Conservation (phyloP, 2,329 filamentous ascomycete species). For the Xylariaceae sp. region DNA sequence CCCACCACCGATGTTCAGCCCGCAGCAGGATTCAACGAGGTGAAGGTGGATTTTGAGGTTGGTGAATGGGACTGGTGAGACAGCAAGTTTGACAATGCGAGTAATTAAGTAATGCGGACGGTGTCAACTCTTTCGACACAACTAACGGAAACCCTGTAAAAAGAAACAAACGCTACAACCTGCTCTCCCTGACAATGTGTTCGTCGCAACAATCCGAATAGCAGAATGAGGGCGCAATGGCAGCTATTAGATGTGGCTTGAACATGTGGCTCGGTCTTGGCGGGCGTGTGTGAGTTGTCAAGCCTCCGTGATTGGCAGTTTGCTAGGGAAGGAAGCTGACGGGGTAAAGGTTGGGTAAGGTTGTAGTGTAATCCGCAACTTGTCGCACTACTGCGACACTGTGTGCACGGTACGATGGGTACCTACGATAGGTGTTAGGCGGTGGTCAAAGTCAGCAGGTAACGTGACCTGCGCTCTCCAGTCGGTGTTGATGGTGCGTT, state of each 20-base stretch:
- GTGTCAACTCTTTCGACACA: neutral
- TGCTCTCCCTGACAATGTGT: neutral
- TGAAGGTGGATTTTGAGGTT: neutral
- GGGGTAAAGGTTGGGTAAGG: neutral
- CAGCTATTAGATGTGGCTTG: neutral
- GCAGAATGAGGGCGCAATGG: neutral
- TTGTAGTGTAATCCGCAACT: neutral
- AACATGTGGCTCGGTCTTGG: neutral
- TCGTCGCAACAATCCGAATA: neutral
- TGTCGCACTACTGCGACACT: constrained; percentile 10
- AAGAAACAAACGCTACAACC: neutral
- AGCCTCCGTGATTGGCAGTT: neutral
- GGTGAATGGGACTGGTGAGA: neutral
- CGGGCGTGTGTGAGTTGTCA: neutral
- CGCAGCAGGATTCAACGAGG: neutral
- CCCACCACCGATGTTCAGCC: too few relatives aligned
- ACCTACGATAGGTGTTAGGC: too few relatives aligned
- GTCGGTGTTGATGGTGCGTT: constrained; percentile 26
- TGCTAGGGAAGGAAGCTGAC: constrained; percentile 7
- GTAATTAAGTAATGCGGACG: constrained; percentile 5
- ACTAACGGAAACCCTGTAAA: neutral
- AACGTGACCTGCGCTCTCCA: constrained; percentile 31
- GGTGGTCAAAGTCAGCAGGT: constrained; percentile 22
- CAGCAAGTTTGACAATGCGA: neutral
- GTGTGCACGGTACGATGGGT: neutral